phyloP scores from a whole-genome alignment of 371 early-diverging fungal species.

The Parasitella parasitica region DNA sequence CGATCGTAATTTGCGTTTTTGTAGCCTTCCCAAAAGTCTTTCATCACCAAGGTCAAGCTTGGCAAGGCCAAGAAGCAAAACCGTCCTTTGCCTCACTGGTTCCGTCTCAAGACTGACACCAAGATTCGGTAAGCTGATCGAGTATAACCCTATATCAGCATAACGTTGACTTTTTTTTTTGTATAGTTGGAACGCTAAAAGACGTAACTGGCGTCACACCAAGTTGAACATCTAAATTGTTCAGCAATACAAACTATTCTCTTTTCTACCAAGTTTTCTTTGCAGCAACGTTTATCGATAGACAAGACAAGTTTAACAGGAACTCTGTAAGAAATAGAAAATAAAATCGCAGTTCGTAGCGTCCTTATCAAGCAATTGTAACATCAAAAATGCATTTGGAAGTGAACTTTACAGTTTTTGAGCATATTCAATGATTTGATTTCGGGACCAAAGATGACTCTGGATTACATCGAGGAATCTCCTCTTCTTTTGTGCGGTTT shows the following conservation, averaged over 20 bases:
- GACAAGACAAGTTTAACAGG: not conserved
- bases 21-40: conserved; percentile 94
- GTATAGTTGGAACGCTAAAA: conserved; percentile 96
- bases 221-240: conserved; percentile 89
- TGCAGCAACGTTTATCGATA: not conserved
- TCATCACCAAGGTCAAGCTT: conserved; percentile 95
- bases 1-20: too few species aligned
- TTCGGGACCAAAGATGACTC: too few species aligned
- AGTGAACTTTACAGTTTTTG: not conserved
- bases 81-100: conserved; percentile 98
- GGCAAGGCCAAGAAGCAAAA: conserved; percentile 99
- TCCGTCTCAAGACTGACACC: conserved; percentile 94
- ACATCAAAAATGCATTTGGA: not conserved
- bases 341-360: not conserved
- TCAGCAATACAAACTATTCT: not conserved
- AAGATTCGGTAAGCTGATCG: conserved; percentile 80
- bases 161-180: not conserved
- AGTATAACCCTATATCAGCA: not conserved
- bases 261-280: not conserved
- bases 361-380: not conserved
- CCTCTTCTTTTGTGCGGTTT: too few species aligned
- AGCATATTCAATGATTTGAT: not conserved
- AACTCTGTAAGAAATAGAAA: not conserved
- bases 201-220: conserved; percentile 98
- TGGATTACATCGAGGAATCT: too few species aligned